A percentile compares a stretch with the other conserved stretches of the same genome.
These are phyloP conservation scores for Neoscytalidium dimidiatum DNA, from an alignment of 2,329 filamentous ascomycete species.

Conservation along the genomic window DNA sequence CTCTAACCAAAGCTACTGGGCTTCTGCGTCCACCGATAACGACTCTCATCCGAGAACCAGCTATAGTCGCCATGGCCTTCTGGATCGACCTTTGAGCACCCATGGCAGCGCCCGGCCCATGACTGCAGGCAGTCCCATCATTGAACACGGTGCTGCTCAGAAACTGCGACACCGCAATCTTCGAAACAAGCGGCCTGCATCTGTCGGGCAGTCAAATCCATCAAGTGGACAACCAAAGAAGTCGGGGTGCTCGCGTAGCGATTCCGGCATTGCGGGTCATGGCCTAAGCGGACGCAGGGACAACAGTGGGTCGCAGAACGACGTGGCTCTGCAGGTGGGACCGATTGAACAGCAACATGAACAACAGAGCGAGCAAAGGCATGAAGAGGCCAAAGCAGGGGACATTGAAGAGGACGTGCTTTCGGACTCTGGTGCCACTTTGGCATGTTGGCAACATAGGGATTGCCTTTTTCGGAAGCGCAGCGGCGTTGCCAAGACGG, in stretches of 20 bases:
- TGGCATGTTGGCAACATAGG: conserved; percentile 4
- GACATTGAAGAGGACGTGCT: not conserved
- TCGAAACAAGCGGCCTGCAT: not conserved
- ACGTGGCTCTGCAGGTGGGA: conserved; percentile 4
- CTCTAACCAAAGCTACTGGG: not conserved
- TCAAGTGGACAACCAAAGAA: not conserved
- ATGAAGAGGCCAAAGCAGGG: not conserved
- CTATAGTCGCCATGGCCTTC: not conserved
- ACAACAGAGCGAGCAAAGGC: not conserved
- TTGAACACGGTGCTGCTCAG: not conserved
- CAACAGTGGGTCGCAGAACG: not conserved
- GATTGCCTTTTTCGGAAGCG: not conserved
- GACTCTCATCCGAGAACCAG: not conserved
- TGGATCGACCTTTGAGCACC: not conserved
- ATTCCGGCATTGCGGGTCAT: not conserved
- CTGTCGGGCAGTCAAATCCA: not conserved
- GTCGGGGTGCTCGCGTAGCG: not conserved
- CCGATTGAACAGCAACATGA: not conserved
- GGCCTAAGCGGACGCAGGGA: conserved; percentile 9
- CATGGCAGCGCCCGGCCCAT: not conserved
- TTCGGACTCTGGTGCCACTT: conserved; percentile 3
- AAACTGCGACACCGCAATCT: not conserved
- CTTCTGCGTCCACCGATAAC: not conserved
- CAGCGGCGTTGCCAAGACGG: not conserved
- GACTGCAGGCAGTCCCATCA: not conserved